phyloP scores from a whole-genome alignment of 2,329 filamentous ascomycete genomes.

The Pestalotiopsis sp. region DNA sequence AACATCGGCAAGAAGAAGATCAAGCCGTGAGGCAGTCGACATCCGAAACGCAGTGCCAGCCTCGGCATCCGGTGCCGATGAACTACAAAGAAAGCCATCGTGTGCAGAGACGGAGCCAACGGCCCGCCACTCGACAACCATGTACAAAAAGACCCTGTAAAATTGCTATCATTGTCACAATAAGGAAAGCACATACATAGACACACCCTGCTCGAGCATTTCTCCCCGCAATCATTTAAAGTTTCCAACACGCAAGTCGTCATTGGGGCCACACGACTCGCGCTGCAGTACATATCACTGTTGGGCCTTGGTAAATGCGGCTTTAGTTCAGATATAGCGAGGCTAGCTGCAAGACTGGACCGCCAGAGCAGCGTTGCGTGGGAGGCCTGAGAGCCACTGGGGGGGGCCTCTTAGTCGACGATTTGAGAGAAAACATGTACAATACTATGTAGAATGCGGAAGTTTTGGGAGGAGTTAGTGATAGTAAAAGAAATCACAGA shows the following conservation, averaged over 20 bases:
- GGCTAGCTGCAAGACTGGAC: not conserved
- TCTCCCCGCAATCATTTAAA: not conserved
- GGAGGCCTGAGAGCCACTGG: not conserved
- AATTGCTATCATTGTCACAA: not conserved
- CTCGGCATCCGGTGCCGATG: not conserved
- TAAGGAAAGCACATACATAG: not conserved
- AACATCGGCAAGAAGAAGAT: conserved; percentile 76
- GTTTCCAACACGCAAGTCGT: not conserved
- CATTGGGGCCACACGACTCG: conserved; percentile 2
- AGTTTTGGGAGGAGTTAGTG: not conserved
- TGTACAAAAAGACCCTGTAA: not conserved
- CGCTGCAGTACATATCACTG: not conserved
- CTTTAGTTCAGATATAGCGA: not conserved
- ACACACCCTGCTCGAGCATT: not conserved
- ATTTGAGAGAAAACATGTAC: not conserved
- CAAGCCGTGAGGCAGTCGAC: conserved; percentile 1
- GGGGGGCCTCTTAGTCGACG: not conserved
- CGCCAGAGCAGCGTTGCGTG: not conserved
- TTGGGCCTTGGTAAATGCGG: not conserved
- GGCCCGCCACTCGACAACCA: not conserved
- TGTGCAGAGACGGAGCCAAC: not conserved
- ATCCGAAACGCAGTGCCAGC: not conserved
- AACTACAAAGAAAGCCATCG: not conserved
- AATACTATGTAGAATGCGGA: not conserved
- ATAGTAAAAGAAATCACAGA: no score